Percentiles rank a stretch among this genome's conserved stretches.
These are phyloP conservation scores for Boletus reticulatus DNA, from an alignment of 768 basidiomycete genomes.

Conservation along the genomic window DNA sequence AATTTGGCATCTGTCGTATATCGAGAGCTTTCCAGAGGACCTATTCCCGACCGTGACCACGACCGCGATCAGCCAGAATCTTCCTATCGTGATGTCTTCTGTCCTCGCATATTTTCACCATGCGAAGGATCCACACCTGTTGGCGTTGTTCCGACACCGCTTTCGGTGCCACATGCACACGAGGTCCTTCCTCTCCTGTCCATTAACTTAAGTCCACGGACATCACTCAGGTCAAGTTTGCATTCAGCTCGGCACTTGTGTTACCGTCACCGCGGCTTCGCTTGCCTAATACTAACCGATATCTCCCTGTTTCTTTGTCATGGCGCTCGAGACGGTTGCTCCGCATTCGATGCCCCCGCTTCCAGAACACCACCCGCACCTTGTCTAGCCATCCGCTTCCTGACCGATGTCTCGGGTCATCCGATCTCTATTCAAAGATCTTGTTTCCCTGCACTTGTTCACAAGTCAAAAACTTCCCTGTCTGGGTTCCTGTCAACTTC, in stretches of 20 bases:
- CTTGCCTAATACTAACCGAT: conserved; percentile 35
- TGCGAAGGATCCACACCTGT: conserved; percentile 20
- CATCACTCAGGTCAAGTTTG: conserved; percentile 30
- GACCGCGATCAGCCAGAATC: conserved; percentile 14
- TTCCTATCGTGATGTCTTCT: conserved; percentile 5
- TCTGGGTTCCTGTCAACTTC: conserved; percentile 21
- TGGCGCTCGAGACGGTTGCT: conserved; percentile 20
- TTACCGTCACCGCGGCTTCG: conserved; percentile 38
- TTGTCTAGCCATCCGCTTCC: conserved; percentile 3
- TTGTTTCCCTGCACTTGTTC: conserved; percentile 6
- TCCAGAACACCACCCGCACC: conserved; percentile 19
- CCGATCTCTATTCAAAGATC: conserved; percentile 22
- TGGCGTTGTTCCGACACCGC: conserved; percentile 28
- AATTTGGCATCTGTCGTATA: conserved; percentile 18
- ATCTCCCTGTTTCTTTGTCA: conserved; percentile 33
- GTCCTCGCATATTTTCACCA: conserved; percentile 9
- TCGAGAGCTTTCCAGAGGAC: neutral
- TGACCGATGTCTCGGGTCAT: conserved; percentile 15
- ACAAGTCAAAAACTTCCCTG: conserved; percentile 23
- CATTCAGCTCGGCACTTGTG: conserved; percentile 33
- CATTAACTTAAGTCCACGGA: conserved; percentile 41
- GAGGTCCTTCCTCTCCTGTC: conserved; percentile 35
- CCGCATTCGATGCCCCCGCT: conserved; percentile 24
- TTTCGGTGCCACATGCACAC: conserved; percentile 34
- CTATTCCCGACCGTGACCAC: neutral